A percentile compares a stretch with the other conserved stretches of the same genome.
phyloP scores from a whole-genome alignment of 2,329 filamentous ascomycete genomes.

The Colletotrichum endophyticum region DNA sequence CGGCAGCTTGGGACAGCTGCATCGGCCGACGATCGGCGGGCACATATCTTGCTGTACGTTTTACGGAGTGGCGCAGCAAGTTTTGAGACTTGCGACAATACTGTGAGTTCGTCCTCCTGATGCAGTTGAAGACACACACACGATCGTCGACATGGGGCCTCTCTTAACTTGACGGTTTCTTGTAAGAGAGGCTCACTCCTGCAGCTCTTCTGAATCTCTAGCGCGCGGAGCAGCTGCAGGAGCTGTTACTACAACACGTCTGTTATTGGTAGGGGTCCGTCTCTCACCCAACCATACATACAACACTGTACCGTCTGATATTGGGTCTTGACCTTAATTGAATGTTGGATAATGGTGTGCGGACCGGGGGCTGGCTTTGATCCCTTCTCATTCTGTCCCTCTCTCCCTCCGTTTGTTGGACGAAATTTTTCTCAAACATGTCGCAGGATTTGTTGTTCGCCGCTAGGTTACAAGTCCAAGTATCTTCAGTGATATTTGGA shows the following conservation, averaged over 20 bases:
- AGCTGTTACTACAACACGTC: neutral
- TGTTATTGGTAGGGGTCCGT: neutral
- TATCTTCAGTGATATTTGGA: neutral
- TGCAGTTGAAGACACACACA: neutral
- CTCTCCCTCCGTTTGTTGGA: neutral
- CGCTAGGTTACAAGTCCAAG: neutral
- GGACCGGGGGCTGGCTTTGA: neutral
- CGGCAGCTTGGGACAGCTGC: neutral
- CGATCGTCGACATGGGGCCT: neutral
- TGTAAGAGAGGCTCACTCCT: neutral
- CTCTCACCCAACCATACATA: neutral
- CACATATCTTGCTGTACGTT: neutral
- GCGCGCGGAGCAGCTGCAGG: neutral
- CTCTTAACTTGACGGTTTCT: neutral
- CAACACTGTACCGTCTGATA: neutral
- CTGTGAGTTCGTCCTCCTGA: neutral
- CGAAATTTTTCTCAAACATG: conserved; percentile 4
- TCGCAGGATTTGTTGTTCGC: neutral
- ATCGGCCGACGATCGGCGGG: neutral
- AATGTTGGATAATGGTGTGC: neutral
- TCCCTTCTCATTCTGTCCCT: neutral
- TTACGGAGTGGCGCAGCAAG: neutral
- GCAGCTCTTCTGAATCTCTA: neutral
- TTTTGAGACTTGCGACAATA: neutral
- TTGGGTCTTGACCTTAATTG: neutral